A percentile compares a stretch with the other conserved stretches of the same genome.
These are phyloP conservation scores for Leptosphaerulina australis DNA, from an alignment of 2,329 filamentous ascomycete species.

Conservation along the genomic window DNA sequence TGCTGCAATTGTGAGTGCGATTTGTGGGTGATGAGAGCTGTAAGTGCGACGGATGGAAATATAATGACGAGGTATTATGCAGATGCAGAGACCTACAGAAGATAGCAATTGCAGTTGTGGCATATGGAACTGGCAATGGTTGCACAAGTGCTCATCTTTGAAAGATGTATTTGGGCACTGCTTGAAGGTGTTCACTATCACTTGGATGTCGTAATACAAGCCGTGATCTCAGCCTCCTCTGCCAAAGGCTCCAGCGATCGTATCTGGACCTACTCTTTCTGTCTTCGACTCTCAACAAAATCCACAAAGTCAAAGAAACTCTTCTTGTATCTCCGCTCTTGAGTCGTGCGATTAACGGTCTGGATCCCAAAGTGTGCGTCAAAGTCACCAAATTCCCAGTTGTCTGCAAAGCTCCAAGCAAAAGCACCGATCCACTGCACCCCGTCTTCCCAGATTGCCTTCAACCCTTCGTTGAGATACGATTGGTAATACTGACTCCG, in stretches of 20 bases:
- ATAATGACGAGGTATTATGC: neutral
- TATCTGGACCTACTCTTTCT: neutral
- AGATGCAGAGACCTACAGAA: neutral
- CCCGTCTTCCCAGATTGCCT: slow-evolving; percentile 62
- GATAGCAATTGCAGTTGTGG: neutral
- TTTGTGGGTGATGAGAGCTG: neutral
- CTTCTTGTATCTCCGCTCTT: slow-evolving; percentile 61
- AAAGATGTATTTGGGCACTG: too few species aligned
- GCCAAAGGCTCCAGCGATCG: too few species aligned
- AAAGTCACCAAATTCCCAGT: slow-evolving; percentile 63
- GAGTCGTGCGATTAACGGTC: slow-evolving; percentile 60
- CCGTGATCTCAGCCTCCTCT: too few species aligned
- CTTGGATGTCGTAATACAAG: too few species aligned
- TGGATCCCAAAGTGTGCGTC: slow-evolving; percentile 62
- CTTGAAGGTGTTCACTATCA: too few species aligned
- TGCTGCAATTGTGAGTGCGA: neutral
- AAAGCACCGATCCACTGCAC: slow-evolving; percentile 62
- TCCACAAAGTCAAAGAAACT: slow-evolving; percentile 65
- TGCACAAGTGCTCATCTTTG: too few species aligned
- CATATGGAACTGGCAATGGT: too few species aligned
- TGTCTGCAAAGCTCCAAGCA: slow-evolving; percentile 60
- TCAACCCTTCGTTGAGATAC: slow-evolving; percentile 62
- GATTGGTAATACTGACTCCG: slow-evolving; percentile 62
- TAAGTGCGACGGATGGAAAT: neutral
- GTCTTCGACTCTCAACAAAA: slow-evolving; percentile 50